These are phyloP conservation scores for Pestalotiopsis sp. DNA, from an alignment of 2,329 filamentous ascomycete species.

Conservation along the genomic window DNA sequence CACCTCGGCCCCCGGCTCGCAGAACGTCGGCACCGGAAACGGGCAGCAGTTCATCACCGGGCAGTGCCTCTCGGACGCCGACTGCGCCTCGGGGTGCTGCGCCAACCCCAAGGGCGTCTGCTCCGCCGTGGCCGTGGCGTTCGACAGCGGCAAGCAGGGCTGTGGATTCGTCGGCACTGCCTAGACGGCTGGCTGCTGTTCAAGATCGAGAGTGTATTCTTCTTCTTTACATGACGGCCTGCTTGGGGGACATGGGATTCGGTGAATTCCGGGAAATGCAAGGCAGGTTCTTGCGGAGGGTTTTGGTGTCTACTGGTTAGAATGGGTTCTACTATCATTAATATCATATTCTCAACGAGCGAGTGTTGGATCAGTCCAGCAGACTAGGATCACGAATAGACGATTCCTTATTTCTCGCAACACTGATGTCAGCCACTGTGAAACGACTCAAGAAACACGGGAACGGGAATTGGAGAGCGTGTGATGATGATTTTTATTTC, in stretches of 20 bases:
- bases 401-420: too few relatives aligned
- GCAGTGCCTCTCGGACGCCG: conserved; percentile 30
- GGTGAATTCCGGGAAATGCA: too few relatives aligned
- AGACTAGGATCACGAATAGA: too few relatives aligned
- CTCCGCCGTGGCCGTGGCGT: conserved; percentile 24
- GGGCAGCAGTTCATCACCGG: conserved; percentile 34
- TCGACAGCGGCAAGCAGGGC: conserved; percentile 26
- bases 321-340: too few relatives aligned
- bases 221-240: too few relatives aligned
- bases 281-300: too few relatives aligned
- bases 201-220: too few relatives aligned
- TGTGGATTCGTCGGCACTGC: conserved; percentile 24
- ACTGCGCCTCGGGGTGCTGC: conserved; percentile 30
- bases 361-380: too few relatives aligned
- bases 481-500: not conserved
- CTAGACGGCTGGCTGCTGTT: not conserved
- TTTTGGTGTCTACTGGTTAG: too few relatives aligned
- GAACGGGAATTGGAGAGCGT: not conserved
- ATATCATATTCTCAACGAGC: too few relatives aligned
- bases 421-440: not conserved
- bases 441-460: not conserved
- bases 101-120: conserved; percentile 27
- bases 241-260: too few relatives aligned
- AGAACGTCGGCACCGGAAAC: conserved; percentile 27
- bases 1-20: conserved; percentile 21